phyloP scores from a whole-genome alignment of 352 stramenopile genomes.

The Phytophthora macrochlamydospora region DNA sequence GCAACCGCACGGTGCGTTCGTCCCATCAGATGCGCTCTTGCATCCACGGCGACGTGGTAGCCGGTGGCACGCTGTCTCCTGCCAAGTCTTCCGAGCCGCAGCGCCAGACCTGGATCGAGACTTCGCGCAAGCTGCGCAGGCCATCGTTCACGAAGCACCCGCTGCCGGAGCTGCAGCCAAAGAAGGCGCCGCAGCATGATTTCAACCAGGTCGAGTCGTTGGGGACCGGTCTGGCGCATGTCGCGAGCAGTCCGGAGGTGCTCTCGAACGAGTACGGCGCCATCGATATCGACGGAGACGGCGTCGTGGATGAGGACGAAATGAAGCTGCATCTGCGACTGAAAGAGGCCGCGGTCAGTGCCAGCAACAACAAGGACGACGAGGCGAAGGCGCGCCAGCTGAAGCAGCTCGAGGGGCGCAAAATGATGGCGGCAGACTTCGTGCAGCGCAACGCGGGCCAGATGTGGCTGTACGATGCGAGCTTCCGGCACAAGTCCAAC shows the following conservation, averaged over 20 bases:
- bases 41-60: conserved; percentile 19
- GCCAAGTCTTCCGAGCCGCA: conserved; percentile 7
- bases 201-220: conserved; percentile 18
- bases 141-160: conserved; percentile 48
- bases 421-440: conserved; percentile 68
- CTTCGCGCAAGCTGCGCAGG: conserved; percentile 55
- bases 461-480: conserved; percentile 65
- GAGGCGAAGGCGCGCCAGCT: conserved; percentile 24
- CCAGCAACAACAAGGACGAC: conserved; percentile 3
- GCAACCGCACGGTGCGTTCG: conserved; percentile 62
- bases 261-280: conserved; percentile 55
- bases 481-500: conserved; percentile 38
- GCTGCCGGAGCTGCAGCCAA: conserved; percentile 52
- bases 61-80: neutral
- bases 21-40: conserved; percentile 54
- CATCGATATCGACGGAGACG: conserved; percentile 67
- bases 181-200: conserved; percentile 30
- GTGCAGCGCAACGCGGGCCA: conserved; percentile 55
- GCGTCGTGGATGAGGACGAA: conserved; percentile 61
- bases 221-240: neutral
- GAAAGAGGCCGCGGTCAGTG: conserved; percentile 34
- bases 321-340: conserved; percentile 66
- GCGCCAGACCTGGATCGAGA: conserved; percentile 66
- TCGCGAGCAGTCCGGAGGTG: conserved; percentile 15
- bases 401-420: conserved; percentile 56